phyloP scores from a whole-genome alignment of 805 yeast species.

The Ogataea methanolica region DNA sequence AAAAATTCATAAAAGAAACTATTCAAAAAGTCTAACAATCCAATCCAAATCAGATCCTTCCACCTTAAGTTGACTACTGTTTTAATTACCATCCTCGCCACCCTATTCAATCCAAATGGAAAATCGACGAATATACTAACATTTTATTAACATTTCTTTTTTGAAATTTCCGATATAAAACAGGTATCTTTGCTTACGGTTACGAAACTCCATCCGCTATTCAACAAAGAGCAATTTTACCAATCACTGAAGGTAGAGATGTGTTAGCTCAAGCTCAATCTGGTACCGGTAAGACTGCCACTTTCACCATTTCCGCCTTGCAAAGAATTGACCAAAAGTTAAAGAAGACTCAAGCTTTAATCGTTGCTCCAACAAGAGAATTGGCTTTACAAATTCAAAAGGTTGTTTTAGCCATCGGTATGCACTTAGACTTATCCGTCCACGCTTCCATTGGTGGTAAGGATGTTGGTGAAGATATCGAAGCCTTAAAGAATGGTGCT shows the following conservation, averaged over 20 bases:
- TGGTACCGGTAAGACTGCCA: slow-evolving; percentile 99
- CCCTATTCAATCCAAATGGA: too few relatives aligned
- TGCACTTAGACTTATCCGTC: slow-evolving; percentile 77
- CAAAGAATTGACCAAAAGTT: slow-evolving; percentile 74
- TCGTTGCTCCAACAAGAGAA: slow-evolving; percentile 94
- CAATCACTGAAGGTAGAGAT: slow-evolving; percentile 91
- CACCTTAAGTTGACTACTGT: too few relatives aligned
- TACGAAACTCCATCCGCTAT: slow-evolving; percentile 96
- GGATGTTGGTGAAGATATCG: slow-evolving; percentile 73
- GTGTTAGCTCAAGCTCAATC: slow-evolving; percentile 98
- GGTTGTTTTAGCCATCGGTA: slow-evolving; percentile 83
- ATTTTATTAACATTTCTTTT: slow-evolving; percentile 34
- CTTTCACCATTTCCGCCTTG: slow-evolving; percentile 90
- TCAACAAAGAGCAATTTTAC: slow-evolving; percentile 95
- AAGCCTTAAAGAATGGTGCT: slow-evolving; percentile 68
- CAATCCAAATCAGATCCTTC: too few relatives aligned
- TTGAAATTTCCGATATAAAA: slow-evolving; percentile 1
- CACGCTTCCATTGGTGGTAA: slow-evolving; percentile 96
- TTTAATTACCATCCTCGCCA: too few relatives aligned
- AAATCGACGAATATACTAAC: slow-evolving; percentile 15
- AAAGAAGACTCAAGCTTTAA: slow-evolving; percentile 81
- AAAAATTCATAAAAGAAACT: too few relatives aligned
- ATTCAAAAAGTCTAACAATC: too few relatives aligned
- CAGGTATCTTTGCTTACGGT: slow-evolving; percentile 80
- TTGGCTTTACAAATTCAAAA: slow-evolving; percentile 89